A percentile compares a stretch with the other conserved stretches of the same genome.
Evolutionary conservation across 768 basidiomycete genomes (phyloP).

Genomic region (Agaricus sinodeliciosus): DNA sequence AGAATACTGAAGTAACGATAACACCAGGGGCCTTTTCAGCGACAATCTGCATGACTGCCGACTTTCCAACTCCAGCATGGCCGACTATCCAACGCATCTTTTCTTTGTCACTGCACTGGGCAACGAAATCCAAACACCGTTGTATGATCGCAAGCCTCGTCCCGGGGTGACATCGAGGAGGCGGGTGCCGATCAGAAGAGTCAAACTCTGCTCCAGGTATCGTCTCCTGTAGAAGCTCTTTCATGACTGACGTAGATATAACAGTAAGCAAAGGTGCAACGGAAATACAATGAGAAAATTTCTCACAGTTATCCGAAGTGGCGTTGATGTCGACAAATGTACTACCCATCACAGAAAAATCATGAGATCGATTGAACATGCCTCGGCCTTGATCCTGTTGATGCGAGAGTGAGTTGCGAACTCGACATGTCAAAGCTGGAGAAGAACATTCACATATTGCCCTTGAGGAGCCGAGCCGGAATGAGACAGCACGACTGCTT

Average conservation of each 20-base stretch:
- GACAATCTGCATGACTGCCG: background rate
- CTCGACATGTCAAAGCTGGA: too few species aligned
- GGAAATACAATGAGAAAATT: background rate
- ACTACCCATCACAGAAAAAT: background rate
- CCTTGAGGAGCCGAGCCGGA: too few species aligned
- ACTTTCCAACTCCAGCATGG: background rate
- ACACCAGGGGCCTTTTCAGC: background rate
- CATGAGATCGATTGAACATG: background rate
- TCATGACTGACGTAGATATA: background rate
- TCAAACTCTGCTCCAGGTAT: background rate
- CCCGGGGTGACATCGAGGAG: background rate
- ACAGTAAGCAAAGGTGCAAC: background rate
- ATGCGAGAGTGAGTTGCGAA: background rate
- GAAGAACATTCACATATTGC: too few species aligned
- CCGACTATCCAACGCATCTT: background rate
- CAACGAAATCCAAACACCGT: background rate
- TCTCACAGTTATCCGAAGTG: background rate
- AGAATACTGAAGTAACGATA: background rate
- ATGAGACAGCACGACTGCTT: too few species aligned
- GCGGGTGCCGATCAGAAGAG: background rate
- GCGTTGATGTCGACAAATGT: background rate
- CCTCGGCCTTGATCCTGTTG: background rate
- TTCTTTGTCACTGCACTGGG: too few species aligned
- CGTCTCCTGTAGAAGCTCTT: background rate
- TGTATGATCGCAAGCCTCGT: background rate